A percentile compares a stretch with the other conserved stretches of the same genome.
These are phyloP conservation scores for Xeromyces bisporus DNA, from an alignment of 495 filamentous ascomycete species.

Conservation along the genomic window DNA sequence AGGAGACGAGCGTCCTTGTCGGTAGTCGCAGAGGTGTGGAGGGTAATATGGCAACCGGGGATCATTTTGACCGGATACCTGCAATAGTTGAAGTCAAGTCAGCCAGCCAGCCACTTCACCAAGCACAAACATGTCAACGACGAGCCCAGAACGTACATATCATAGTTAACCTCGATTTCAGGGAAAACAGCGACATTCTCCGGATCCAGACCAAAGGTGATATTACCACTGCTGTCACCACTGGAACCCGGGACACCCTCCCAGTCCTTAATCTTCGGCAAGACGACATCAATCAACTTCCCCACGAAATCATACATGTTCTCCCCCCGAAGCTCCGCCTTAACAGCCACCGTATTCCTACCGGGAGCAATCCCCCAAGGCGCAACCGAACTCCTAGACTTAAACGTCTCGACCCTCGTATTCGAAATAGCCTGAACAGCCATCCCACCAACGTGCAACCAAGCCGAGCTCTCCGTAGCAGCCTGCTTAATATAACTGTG, in stretches of 20 bases:
- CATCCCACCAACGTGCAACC: conserved; percentile 66
- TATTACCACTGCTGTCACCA: conserved; percentile 78
- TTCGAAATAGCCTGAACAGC: conserved; percentile 74
- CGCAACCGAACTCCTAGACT: conserved; percentile 45
- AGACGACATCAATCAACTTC: conserved; percentile 69
- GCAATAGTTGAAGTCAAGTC: conserved; percentile 3
- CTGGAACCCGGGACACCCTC: conserved; percentile 54
- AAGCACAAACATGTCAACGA: no score
- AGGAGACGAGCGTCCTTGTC: conserved; percentile 84
- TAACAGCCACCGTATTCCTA: conserved; percentile 39
- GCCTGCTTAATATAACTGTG: conserved; percentile 49
- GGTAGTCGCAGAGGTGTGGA: conserved; percentile 77
- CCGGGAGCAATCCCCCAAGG: conserved; percentile 44
- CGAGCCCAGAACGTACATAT: conserved; percentile 52
- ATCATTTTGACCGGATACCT: conserved; percentile 86
- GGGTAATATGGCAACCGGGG: conserved; percentile 68
- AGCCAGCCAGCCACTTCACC: conserved; percentile 2
- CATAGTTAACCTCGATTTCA: conserved; percentile 82
- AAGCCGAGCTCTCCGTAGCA: conserved; percentile 44
- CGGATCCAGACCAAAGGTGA: conserved; percentile 57
- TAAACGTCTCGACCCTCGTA: conserved; percentile 50
- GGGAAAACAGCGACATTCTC: conserved; percentile 69
- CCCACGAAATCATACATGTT: conserved; percentile 78
- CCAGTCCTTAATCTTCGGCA: conserved; percentile 93
- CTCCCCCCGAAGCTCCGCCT: conserved; percentile 54